Percentiles rank a stretch among this genome's conserved stretches.
Conservation (phyloP, 495 filamentous ascomycete genomes). For the Neurospora discreta region DNA sequence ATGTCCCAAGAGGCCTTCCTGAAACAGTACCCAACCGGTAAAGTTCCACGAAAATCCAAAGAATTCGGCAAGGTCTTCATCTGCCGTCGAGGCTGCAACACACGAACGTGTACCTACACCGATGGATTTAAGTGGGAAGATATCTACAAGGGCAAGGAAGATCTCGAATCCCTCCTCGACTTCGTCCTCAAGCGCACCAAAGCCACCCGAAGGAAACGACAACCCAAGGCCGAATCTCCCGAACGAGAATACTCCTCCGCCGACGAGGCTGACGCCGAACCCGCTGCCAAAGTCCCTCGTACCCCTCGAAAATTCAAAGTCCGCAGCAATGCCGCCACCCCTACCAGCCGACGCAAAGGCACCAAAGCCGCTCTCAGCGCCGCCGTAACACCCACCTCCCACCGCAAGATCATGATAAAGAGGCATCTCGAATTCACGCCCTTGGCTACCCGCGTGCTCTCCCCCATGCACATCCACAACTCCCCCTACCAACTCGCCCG, state of each 20-base stretch:
- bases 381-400: conserved; percentile 55
- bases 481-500: conserved; percentile 90
- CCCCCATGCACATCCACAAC: conserved; percentile 62
- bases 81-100: conserved; percentile 81
- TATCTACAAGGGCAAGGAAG: conserved; percentile 53
- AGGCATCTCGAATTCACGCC: conserved; percentile 93
- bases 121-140: conserved; percentile 90
- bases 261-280: conserved; percentile 35
- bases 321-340: conserved; percentile 16
- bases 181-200: conserved; percentile 61
- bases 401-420: conserved; percentile 65
- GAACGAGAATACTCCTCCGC: conserved; percentile 40
- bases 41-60: conserved; percentile 57
- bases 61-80: conserved; percentile 85
- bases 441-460: conserved; percentile 75
- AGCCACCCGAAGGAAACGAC: conserved; percentile 49
- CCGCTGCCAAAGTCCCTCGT: conserved; percentile 14
- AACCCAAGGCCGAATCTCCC: conserved; percentile 15
- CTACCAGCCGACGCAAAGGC: conserved; percentile 31
- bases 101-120: conserved; percentile 79
- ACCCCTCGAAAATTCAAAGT: conserved; percentile 29
- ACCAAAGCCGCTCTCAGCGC: conserved; percentile 22
- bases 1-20: conserved; percentile 60
- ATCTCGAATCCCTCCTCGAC: conserved; percentile 51
- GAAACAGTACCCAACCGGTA: conserved; percentile 61